These are phyloP conservation scores for Scheffersomyces lignicola DNA, from an alignment of 1,139 yeast species.

Conservation along the genomic window DNA sequence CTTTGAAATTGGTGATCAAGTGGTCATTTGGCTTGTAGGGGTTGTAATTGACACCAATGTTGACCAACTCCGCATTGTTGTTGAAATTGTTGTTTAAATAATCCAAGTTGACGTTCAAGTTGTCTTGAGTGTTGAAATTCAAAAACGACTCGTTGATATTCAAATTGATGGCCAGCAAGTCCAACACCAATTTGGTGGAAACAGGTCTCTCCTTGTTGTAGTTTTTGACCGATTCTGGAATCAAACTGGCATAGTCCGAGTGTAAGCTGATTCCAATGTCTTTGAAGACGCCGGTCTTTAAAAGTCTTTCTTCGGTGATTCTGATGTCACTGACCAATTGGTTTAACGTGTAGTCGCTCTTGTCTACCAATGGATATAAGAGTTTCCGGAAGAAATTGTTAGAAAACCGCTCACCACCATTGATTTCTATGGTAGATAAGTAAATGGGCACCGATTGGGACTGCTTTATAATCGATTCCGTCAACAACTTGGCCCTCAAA, in stretches of 20 bases:
- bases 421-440: conserved; percentile 45
- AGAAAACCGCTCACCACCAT: conserved; percentile 51
- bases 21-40: conserved; percentile 50
- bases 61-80: conserved; percentile 43
- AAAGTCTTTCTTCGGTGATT: conserved; percentile 26
- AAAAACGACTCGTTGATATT: conserved; percentile 38
- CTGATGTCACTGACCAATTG: conserved; percentile 35
- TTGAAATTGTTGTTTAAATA: conserved; percentile 46
- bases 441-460: conserved; percentile 44
- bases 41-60: conserved; percentile 43
- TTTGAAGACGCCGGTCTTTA: conserved; percentile 47
- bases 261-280: conserved; percentile 32
- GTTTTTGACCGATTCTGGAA: conserved; percentile 23
- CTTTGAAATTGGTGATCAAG: conserved; percentile 34
- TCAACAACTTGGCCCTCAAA: conserved; percentile 15
- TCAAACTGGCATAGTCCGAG: conserved; percentile 31
- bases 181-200: conserved; percentile 39
- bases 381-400: conserved; percentile 46
- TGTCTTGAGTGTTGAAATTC: conserved; percentile 41
- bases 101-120: conserved; percentile 38
- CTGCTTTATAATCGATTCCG: conserved; percentile 32
- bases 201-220: conserved; percentile 40
- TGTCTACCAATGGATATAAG: conserved; percentile 42
- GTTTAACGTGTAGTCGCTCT: conserved; percentile 47
- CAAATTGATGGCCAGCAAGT: conserved; percentile 33